phyloP scores from a whole-genome alignment of 352 stramenopile genomes.

The Globisporangium sylvaticum region DNA sequence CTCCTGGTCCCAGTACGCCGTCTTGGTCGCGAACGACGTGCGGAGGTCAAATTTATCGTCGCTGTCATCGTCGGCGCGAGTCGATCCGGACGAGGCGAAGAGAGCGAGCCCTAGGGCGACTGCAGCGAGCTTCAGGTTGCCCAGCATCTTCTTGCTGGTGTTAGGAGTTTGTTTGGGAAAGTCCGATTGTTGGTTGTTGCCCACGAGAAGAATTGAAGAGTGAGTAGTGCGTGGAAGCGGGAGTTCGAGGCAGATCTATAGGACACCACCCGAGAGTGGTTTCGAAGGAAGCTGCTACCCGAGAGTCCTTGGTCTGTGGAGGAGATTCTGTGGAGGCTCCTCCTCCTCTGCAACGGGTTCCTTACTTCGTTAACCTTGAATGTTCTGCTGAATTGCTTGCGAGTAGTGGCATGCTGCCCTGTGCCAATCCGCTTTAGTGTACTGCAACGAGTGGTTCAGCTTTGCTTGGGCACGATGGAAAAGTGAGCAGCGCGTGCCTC shows the following conservation, averaged over 20 bases:
- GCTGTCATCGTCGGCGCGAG: neutral
- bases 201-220: neutral
- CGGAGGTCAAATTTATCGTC: neutral
- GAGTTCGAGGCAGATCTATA: neutral
- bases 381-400: no score
- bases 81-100: neutral
- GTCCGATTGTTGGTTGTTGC: neutral
- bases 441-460: neutral
- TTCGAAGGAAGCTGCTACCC: no score
- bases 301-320: neutral
- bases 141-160: neutral
- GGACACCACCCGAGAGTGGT: no score
- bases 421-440: neutral
- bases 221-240: neutral
- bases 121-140: neutral
- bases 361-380: no score
- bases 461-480: neutral
- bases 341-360: no score
- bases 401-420: neutral
- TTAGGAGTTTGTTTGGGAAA: neutral
- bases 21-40: conserved; percentile 33
- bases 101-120: neutral
- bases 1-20: conserved; percentile 28
- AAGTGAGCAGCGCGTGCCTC: neutral
- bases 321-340: neutral